Evolutionary conservation across 345 rosid species (phyloP).

Genomic region (Eucalyptus erythrocorys): DNA sequence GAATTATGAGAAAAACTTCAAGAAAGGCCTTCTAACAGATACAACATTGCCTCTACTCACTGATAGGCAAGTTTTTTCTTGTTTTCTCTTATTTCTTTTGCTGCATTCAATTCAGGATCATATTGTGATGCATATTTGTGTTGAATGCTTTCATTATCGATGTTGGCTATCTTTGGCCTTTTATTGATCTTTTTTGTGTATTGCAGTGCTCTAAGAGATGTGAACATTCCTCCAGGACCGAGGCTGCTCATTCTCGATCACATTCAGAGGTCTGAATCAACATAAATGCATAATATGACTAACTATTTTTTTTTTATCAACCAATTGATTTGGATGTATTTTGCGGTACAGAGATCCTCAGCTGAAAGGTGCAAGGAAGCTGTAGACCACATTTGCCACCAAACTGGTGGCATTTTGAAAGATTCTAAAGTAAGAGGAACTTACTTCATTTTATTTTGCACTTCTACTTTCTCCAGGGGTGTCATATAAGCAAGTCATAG

Average conservation of each 20-base stretch:
- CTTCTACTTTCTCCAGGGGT: too few species aligned
- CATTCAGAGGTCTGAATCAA: conserved; percentile 54
- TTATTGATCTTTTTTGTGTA: not conserved
- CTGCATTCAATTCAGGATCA: not conserved
- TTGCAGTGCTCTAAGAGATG: conserved; percentile 89
- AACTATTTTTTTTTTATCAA: not conserved
- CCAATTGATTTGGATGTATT: not conserved
- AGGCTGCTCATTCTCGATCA: conserved; percentile 89
- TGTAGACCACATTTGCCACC: conserved; percentile 8
- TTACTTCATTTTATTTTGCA: not conserved
- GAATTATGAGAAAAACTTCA: conserved; percentile 86
- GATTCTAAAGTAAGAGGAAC: not conserved
- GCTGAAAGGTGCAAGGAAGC: conserved; percentile 32
- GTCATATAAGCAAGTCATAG: not conserved
- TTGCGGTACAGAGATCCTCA: conserved; percentile 52
- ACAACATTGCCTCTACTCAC: conserved; percentile 80
- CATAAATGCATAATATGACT: not conserved
- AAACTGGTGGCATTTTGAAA: not conserved
- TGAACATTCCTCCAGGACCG: conserved; percentile 91
- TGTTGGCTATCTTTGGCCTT: not conserved
- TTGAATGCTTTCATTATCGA: not conserved
- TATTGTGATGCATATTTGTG: not conserved
- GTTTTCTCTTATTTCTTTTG: not conserved
- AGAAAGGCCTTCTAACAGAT: conserved; percentile 78
- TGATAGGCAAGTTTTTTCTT: conserved; percentile 45